Conservation (phyloP, 805 yeast species). For the Clavispora fructus region DNA sequence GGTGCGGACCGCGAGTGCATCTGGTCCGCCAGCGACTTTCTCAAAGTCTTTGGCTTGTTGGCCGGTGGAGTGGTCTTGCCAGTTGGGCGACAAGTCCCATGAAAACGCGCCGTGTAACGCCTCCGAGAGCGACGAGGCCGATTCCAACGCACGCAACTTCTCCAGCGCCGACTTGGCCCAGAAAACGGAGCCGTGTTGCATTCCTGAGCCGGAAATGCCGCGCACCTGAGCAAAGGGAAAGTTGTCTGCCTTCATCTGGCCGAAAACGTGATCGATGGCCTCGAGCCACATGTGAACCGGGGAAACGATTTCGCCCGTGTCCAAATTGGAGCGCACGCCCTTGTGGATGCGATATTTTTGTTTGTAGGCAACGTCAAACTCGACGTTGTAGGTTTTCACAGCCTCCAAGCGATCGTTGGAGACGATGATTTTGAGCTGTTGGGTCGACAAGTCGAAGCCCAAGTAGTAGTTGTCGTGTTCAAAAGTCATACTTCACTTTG, state of each 20-base stretch:
- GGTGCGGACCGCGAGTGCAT: conserved; percentile 60
- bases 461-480: conserved; percentile 28
- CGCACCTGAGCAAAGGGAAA: conserved; percentile 57
- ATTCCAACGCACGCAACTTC: conserved; percentile 34
- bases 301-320: conserved; percentile 58
- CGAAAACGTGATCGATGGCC: conserved; percentile 63
- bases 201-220: conserved; percentile 81
- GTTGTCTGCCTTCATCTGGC: conserved; percentile 40
- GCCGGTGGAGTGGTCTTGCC: conserved; percentile 93
- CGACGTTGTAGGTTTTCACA: conserved; percentile 55
- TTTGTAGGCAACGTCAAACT: conserved; percentile 62
- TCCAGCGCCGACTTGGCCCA: conserved; percentile 54
- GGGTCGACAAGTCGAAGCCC: conserved; percentile 88
- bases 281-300: conserved; percentile 92
- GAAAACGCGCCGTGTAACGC: conserved; percentile 55
- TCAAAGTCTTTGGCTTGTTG: conserved; percentile 62
- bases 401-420: conserved; percentile 51
- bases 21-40: conserved; percentile 48
- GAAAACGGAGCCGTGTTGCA: conserved; percentile 88
- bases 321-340: conserved; percentile 60
- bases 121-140: conserved; percentile 31
- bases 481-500: conserved; percentile 22
- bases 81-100: conserved; percentile 69
- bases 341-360: conserved; percentile 56
- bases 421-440: conserved; percentile 74